Evolutionary conservation across 208 protist genomes (phyloP), one percentile per base, ranked within the genome.

Genomic region (Crithidia brevicula): DNA sequence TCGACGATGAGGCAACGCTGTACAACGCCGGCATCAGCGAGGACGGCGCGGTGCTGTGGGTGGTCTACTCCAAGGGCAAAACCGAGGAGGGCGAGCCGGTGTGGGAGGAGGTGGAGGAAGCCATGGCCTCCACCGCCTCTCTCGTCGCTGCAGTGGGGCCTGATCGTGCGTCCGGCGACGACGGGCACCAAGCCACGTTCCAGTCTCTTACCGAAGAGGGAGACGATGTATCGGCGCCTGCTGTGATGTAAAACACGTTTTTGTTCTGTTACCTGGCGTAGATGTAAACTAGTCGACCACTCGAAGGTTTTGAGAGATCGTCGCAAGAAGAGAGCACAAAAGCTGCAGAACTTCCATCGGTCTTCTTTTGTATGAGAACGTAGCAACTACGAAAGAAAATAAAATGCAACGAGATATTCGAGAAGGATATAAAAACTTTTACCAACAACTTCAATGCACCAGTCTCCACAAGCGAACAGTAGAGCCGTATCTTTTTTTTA

Each of bases 51-150:
- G 89, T 92, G 80, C 60, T 96, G 57, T 62, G 85, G 51, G 85
- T 96, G 52, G 88, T 82, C n/a, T 77, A 92, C 67, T 73, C 82
- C 2, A 93, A 89, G 49, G 81, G 74, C 16, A 71, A 72, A n/a
- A 92, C 82, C 6, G 65, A 23, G 2, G 89, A 92, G 31, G 82
- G 86, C 13, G 84, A 94, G 31, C 53, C 67, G 20, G 69, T 91
- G 40, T 96, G 87, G 83, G 92, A 96, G 62, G 77, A 85, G 3
- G 54, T 87, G 10, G 79, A 85, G 63, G 89, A 96, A 60, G 89
- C 92, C 3, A 82, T 87, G 78, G 5, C 57, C 6, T 69, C 77
- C 13, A 56, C 56, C 16, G 20, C 45, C 50, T 25, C 20, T 3
- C 20, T 46, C 11, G 18, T 42, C 18, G 67, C 25, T 18, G 62